Evolutionary conservation across 1,284 basidiomycete genomes (phyloP), one percentile per base, ranked within the genome.

Genomic region (Phellinidium pouzarii): DNA sequence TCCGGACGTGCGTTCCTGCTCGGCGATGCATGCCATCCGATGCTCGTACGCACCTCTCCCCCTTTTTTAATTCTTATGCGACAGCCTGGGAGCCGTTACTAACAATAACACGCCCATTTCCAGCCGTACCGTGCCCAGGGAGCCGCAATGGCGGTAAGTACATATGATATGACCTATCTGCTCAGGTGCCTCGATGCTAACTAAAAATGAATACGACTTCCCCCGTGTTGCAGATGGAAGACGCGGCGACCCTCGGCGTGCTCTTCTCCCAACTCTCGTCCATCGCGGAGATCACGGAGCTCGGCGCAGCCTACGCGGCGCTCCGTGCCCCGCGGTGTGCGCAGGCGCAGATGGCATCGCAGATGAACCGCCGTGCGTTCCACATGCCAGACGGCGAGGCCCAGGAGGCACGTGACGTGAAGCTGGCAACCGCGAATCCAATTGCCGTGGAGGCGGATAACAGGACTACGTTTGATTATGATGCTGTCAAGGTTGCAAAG

Each of bases 101-200:
- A n/a, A 17, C 26, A 17, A 20, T 20, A 5, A 44, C 41, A 11
- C 42, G 5, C n/a, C 26, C 47, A 22, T 9, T 17, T 23, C 27
- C 9, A 57, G 57, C 62, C 62, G 4, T 64, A 64, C 53, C 59
- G 62, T n/a, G 62, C 62, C 14, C 62, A 64, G 50, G 62, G 61
- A 14, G 62, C 62, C 3, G 62, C 61, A 11, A 64, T 64, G 61
- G 62, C 62, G 22, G 60, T 62, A n/a, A n/a, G n/a, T n/a, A 52
- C 48, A 57, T 58, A 14, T 8, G 31, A 8, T 23, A 34, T 22
- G 14, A 8, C 23, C 36, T 25, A 34, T 43, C 25, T 43, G 25
- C 31, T 34, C n/a, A n/a, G n/a, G n/a, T 41, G 5, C 5, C 22
- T 19, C 22, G 6, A 6, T 41, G 17, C 14, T 41, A 6, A n/a